Percentiles rank a stretch among this genome's conserved stretches.
These are phyloP conservation scores for Candida sphagnicola DNA, from an alignment of 805 yeast species.

Conservation along the genomic window DNA sequence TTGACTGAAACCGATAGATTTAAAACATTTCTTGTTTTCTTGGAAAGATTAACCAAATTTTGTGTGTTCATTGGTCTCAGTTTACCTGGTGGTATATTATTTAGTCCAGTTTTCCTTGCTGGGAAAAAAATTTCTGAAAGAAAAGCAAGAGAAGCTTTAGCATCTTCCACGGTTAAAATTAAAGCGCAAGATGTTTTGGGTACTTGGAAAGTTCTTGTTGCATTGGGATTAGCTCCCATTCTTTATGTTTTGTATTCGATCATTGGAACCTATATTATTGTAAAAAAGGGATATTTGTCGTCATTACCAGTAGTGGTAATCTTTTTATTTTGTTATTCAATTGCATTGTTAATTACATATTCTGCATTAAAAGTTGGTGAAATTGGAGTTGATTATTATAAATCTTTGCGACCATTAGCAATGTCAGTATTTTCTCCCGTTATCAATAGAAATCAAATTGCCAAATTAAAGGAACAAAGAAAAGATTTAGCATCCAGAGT, in stretches of 20 bases:
- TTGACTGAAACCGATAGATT: slow-evolving; percentile 19
- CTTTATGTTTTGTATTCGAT: slow-evolving; percentile 37
- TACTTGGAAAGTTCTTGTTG: slow-evolving; percentile 42
- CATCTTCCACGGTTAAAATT: slow-evolving; percentile 35
- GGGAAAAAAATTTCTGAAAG: slow-evolving; percentile 27
- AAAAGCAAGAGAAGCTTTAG: slow-evolving; percentile 37
- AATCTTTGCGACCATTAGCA: slow-evolving; percentile 35
- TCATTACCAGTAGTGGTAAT: slow-evolving; percentile 10
- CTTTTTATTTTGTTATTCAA: slow-evolving; percentile 28
- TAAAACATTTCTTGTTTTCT: slow-evolving; percentile 20
- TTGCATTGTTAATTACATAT: slow-evolving; percentile 37
- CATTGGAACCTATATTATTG: slow-evolving; percentile 24
- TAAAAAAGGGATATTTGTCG: slow-evolving; percentile 11
- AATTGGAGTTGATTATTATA: slow-evolving; percentile 39
- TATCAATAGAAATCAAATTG: slow-evolving; percentile 27
- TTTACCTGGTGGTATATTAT: slow-evolving; percentile 35
- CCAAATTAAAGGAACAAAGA: slow-evolving; percentile 25
- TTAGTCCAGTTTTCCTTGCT: slow-evolving; percentile 37
- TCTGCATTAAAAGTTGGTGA: slow-evolving; percentile 40
- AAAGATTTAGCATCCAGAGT: slow-evolving; percentile 24
- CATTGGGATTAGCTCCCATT: slow-evolving; percentile 37
- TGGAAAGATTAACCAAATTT: slow-evolving; percentile 23
- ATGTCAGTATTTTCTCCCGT: slow-evolving; percentile 28
- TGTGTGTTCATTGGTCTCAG: slow-evolving; percentile 28
- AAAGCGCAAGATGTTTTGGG: slow-evolving; percentile 40